These are phyloP conservation scores for Aspergillus panamensis DNA, from an alignment of 495 filamentous ascomycete genomes.

Conservation along the genomic window DNA sequence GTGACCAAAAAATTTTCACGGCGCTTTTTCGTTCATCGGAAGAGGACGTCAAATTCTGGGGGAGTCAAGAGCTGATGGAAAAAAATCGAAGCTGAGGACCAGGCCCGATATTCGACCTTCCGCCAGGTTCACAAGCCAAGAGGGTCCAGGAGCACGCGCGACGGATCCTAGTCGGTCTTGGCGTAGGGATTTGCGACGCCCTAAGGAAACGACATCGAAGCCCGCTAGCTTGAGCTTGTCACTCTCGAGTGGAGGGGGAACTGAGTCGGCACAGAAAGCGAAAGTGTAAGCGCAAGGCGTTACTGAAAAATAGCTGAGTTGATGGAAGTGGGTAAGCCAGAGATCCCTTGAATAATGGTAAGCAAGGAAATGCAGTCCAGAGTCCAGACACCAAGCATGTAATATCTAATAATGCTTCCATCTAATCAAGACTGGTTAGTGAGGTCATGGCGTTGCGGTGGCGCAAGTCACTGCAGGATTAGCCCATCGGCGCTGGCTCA, in stretches of 20 bases:
- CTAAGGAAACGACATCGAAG: not conserved
- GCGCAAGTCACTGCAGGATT: constrained; percentile 10
- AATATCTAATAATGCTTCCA: not conserved
- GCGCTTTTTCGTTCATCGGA: constrained; percentile 5
- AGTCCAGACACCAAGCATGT: constrained; percentile 3
- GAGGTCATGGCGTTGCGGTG: constrained; percentile 15
- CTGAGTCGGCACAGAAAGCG: not conserved
- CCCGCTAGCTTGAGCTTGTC: not conserved
- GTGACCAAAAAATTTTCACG: not conserved
- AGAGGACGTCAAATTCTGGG: not conserved
- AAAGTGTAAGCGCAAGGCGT: not conserved
- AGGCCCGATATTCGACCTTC: constrained; percentile 4
- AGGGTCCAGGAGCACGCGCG: constrained; percentile 9
- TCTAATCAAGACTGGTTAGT: constrained; percentile 5
- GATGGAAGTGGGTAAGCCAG: not conserved
- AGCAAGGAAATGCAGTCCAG: constrained; percentile 1
- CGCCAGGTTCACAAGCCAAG: constrained; percentile 7
- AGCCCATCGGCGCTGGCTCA: not conserved
- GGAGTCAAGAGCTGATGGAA: constrained; percentile 1
- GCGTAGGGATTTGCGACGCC: not conserved
- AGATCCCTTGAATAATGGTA: not conserved
- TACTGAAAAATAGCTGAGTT: not conserved
- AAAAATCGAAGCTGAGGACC: not conserved
- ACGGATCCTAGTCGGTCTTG: constrained; percentile 12
- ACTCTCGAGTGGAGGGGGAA: not conserved